Base-by-base conservation (phyloP, 2,329 filamentous ascomycete genomes). In the Trichoderma koningii region DNA sequence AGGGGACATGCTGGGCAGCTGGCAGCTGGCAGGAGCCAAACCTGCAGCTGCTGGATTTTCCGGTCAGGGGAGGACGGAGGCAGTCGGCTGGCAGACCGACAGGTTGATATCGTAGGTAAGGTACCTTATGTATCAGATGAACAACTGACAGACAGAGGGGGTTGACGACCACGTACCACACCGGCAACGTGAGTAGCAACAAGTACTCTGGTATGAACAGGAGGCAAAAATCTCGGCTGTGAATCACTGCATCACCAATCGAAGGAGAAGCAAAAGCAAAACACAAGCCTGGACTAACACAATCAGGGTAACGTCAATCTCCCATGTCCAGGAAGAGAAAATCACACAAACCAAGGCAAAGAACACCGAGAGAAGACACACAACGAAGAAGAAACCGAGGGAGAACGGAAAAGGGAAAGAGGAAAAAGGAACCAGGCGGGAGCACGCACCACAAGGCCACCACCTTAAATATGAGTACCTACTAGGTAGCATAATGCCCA, bases 1-100 rank as follows among this genome's bases (percentile, higher is more conserved):
- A 64, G 61, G 61, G 7, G 60, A 47, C 60, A 64, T 56, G 52
- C 30, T 12, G 44, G 44, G 9, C 52, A 28, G 60, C 61, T 63
- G 52, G 52, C 52, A 63, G 28, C 51, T 50, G 38, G 60, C 26
- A 44, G n/a, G 23, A 26, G 41, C 19, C 19, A 52, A 53, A 34
- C 59, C 21, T 19, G 59, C 38, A 62, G 17, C 15, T 42, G 34
- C 12, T n/a, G 21, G 7, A 9, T 5, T 23, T 26, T 23, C 14
- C 12, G 12, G 12, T 38, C 34, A 38, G 21, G 38, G 15, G 21
- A 44, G 12, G 34, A 38, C 34, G 34, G 34, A 38, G 34, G 34
- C 34, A 38, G 41, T 26, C 48, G 23, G 23, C 59, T 42, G 23
- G 48, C n/a, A 45, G 48, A 19, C 26, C 14, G 12, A 23, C n/a